phyloP scores from a whole-genome alignment of 2,329 filamentous ascomycete genomes.

The Penicillium psychrosexuale region DNA sequence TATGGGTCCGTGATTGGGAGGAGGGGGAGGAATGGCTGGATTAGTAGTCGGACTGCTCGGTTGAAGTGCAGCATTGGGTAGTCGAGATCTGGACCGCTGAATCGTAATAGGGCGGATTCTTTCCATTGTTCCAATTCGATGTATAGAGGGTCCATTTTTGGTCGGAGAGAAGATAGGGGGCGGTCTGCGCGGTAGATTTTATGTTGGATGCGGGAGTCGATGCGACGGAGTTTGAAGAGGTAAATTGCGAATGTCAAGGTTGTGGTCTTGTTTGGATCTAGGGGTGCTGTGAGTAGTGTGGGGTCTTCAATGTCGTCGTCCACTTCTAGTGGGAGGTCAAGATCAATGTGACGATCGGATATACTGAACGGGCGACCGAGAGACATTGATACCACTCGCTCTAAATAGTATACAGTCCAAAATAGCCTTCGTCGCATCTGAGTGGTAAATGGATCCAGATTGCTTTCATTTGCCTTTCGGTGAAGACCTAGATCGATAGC shows the following conservation, averaged over 20 bases:
- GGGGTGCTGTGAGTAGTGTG: constrained; percentile 30
- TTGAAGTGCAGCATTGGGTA: constrained; percentile 53
- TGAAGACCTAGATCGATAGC: constrained; percentile 54
- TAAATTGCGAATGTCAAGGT: constrained; percentile 45
- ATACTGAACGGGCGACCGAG: constrained; percentile 52
- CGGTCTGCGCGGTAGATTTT: constrained; percentile 53
- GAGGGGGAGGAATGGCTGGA: constrained; percentile 51
- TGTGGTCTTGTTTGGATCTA: constrained; percentile 29
- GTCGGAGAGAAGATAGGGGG: constrained; percentile 43
- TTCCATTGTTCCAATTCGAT: constrained; percentile 50
- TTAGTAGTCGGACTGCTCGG: constrained; percentile 49
- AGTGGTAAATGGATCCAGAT: constrained; percentile 41
- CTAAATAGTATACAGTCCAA: constrained; percentile 53
- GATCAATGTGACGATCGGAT: constrained; percentile 52
- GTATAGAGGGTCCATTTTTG: constrained; percentile 49
- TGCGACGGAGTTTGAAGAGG: constrained; percentile 47
- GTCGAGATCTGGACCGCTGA: constrained; percentile 42
- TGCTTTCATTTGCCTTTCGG: constrained; percentile 46
- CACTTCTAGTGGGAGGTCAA: constrained; percentile 47
- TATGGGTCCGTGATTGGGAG: constrained; percentile 48
- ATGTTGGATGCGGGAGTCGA: constrained; percentile 51
- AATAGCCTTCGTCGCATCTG: constrained; percentile 51
- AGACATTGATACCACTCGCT: constrained; percentile 51
- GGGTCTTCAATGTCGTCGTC: constrained; percentile 43
- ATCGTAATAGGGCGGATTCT: constrained; percentile 34